Evolutionary conservation across 345 rosid species (phyloP).

Genomic region (Noccaea caerulescens): DNA sequence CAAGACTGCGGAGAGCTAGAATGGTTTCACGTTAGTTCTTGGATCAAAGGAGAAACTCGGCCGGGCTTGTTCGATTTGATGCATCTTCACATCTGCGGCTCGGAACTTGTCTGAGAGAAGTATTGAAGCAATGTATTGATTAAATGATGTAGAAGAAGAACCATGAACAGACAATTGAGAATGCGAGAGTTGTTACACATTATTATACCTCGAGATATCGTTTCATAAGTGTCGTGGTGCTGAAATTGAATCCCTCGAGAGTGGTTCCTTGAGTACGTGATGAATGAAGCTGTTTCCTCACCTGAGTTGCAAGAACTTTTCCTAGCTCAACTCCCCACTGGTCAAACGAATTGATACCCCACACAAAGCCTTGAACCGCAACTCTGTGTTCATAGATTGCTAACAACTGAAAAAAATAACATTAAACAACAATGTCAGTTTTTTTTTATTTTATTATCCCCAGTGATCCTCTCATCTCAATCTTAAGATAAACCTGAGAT

Average conservation of each 20-base stretch:
- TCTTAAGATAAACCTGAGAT: slow-evolving; percentile 6
- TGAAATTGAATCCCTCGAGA: slow-evolving; percentile 79
- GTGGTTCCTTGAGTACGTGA: slow-evolving; percentile 72
- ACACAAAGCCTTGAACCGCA: slow-evolving; percentile 89
- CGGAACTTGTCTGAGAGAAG: slow-evolving; percentile 29
- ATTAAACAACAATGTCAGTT: neutral
- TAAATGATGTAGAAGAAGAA: neutral
- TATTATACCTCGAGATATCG: slow-evolving; percentile 72
- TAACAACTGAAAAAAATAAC: slow-evolving; percentile 59
- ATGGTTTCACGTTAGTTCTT: neutral
- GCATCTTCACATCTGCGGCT: slow-evolving; percentile 37
- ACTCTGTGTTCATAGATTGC: slow-evolving; percentile 95
- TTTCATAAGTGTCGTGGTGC: slow-evolving; percentile 72
- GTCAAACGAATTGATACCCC: slow-evolving; percentile 99
- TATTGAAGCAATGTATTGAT: neutral
- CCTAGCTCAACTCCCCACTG: slow-evolving; percentile 99
- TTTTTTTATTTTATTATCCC: neutral
- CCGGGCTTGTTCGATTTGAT: slow-evolving; percentile 10
- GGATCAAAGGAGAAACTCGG: neutral
- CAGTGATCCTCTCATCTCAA: slow-evolving; percentile 11
- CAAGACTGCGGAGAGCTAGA: slow-evolving; percentile 11
- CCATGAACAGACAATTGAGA: neutral
- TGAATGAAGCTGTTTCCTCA: slow-evolving; percentile 82
- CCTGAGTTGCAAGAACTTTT: slow-evolving; percentile 95
- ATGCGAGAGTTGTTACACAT: neutral